Evolutionary conservation across 495 filamentous ascomycete genomes (phyloP).

Genomic region (Neurospora sp.): DNA sequence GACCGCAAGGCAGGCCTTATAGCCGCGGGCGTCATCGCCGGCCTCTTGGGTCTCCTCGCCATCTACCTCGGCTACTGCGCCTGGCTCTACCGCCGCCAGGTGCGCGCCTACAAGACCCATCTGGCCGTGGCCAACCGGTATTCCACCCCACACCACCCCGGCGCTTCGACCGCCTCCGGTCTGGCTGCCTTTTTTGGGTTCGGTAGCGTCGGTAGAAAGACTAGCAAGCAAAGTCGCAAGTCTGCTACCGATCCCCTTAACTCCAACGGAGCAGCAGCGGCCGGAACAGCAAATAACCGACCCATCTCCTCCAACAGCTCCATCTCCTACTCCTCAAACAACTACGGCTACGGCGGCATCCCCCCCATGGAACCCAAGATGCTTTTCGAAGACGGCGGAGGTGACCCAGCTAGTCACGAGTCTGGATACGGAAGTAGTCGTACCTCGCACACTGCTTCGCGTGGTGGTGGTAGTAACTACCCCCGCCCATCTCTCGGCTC

Average conservation of each 20-base stretch:
- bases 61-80: conserved; percentile 61
- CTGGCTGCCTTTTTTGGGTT: conserved; percentile 14
- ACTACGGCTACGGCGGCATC: conserved; percentile 22
- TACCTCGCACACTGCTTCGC: conserved; percentile 11
- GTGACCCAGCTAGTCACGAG: not conserved
- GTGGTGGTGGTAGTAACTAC: conserved; percentile 1
- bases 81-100: conserved; percentile 57
- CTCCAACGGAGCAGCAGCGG: conserved; percentile 8
- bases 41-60: conserved; percentile 45
- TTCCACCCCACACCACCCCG: conserved; percentile 10
- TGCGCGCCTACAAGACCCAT: conserved; percentile 51
- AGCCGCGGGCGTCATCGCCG: conserved; percentile 53
- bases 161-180: conserved; percentile 2
- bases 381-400: conserved; percentile 20
- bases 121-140: conserved; percentile 45
- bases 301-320: not conserved
- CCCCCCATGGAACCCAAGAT: conserved; percentile 25
- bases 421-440: conserved; percentile 1
- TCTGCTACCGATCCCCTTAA: not conserved
- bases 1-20: conserved; percentile 48
- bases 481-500: not conserved
- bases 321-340: not conserved
- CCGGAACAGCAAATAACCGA: not conserved
- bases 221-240: conserved; percentile 12
- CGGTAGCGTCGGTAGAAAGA: not conserved